Conservation (phyloP, 2,329 filamentous ascomycete genomes). For the Gnomoniopsis smithogilvyi region DNA sequence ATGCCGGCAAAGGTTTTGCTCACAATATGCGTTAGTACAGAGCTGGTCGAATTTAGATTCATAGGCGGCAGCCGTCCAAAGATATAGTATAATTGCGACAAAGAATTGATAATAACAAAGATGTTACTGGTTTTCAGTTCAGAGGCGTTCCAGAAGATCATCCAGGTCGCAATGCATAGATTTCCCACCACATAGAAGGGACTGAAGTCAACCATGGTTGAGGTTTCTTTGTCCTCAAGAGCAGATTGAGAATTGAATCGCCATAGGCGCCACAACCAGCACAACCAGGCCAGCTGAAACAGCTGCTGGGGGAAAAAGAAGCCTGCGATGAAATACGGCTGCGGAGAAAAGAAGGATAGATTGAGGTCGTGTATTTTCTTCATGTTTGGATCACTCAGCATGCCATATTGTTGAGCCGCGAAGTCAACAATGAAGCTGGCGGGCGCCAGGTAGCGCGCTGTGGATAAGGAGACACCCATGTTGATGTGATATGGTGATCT, state of each 20-base stretch:
- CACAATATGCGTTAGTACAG: constrained; percentile 55
- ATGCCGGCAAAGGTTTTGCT: constrained; percentile 60
- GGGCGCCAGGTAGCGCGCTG: constrained; percentile 51
- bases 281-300: constrained; percentile 56
- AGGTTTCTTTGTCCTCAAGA: constrained; percentile 36
- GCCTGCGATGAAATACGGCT: constrained; percentile 55
- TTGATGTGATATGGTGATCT: background rate
- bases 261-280: constrained; percentile 56
- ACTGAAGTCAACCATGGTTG: constrained; percentile 49
- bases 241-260: constrained; percentile 38
- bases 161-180: constrained; percentile 58
- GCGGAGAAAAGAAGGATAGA: constrained; percentile 55
- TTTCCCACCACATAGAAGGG: constrained; percentile 56
- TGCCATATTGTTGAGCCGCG: constrained; percentile 56
- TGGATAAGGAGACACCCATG: constrained; percentile 53
- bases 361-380: constrained; percentile 56
- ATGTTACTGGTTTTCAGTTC: constrained; percentile 48
- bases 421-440: constrained; percentile 55
- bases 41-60: constrained; percentile 44
- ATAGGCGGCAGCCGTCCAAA: constrained; percentile 45
- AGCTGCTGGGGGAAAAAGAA: constrained; percentile 62
- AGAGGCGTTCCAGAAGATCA: constrained; percentile 59
- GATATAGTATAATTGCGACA: constrained; percentile 53
- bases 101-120: constrained; percentile 54
- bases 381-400: constrained; percentile 55